phyloP scores from a whole-genome alignment of 331 rosid genomes.

The Quercus phellos region DNA sequence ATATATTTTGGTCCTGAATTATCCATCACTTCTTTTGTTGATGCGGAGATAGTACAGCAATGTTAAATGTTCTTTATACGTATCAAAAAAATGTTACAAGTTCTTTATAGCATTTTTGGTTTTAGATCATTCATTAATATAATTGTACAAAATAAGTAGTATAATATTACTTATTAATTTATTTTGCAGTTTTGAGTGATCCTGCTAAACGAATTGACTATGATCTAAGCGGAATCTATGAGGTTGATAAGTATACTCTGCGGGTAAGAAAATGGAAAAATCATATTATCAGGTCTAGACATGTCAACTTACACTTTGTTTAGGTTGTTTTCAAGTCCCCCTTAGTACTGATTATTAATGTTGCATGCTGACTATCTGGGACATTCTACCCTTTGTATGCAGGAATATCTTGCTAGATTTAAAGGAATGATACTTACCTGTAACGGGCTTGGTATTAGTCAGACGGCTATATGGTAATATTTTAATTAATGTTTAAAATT shows the following conservation, averaged over 20 bases:
- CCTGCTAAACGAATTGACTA: slow-evolving; percentile 62
- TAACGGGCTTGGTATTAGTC: slow-evolving; percentile 70
- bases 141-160: background rate
- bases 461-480: slow-evolving; percentile 46
- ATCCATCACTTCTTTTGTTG: background rate
- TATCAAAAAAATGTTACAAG: background rate
- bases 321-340: background rate
- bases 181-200: slow-evolving; percentile 54
- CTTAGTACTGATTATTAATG: background rate
- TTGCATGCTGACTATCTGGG: background rate
- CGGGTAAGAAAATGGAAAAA: slow-evolving; percentile 36
- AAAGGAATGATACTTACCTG: slow-evolving; percentile 82
- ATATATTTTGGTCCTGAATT: background rate
- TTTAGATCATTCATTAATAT: background rate
- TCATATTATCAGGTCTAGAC: background rate
- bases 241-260: slow-evolving; percentile 64
- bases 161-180: background rate
- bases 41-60: background rate
- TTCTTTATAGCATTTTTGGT: background rate
- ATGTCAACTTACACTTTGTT: slow-evolving; percentile 16
- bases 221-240: slow-evolving; percentile 63
- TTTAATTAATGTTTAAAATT: background rate
- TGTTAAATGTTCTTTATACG: background rate
- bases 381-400: slow-evolving; percentile 10
- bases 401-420: slow-evolving; percentile 82